Conservation (phyloP, 1,139 yeast species). For the Eremothecium sinecaudum region DNA sequence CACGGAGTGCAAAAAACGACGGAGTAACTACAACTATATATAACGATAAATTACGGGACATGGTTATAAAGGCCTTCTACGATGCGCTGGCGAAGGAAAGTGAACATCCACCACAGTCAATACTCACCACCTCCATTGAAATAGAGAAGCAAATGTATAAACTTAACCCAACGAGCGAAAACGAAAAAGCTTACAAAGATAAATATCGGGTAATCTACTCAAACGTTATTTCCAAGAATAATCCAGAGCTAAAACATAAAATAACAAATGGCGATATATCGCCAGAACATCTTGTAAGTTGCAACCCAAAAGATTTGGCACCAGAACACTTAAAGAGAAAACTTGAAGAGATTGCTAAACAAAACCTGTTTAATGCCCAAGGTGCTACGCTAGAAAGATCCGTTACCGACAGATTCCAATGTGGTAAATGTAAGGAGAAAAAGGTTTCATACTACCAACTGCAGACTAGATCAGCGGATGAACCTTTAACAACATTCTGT, state of each 20-base stretch:
- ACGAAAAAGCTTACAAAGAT: slow-evolving; percentile 47
- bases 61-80: slow-evolving; percentile 73
- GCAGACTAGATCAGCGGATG: slow-evolving; percentile 98
- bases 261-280: slow-evolving; percentile 56
- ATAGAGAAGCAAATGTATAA: slow-evolving; percentile 58
- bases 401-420: slow-evolving; percentile 89
- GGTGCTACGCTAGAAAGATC: slow-evolving; percentile 98
- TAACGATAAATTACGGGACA: slow-evolving; percentile 72
- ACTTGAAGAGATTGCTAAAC: slow-evolving; percentile 74
- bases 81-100: slow-evolving; percentile 84
- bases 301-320: slow-evolving; percentile 91
- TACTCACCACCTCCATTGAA: slow-evolving; percentile 55
- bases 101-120: slow-evolving; percentile 42
- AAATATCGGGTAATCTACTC: slow-evolving; percentile 75
- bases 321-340: slow-evolving; percentile 82
- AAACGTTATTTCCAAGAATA: slow-evolving; percentile 80
- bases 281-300: slow-evolving; percentile 57
- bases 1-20: slow-evolving; percentile 72
- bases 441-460: slow-evolving; percentile 93
- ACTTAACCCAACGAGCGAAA: slow-evolving; percentile 19
- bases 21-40: slow-evolving; percentile 64
- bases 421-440: slow-evolving; percentile 96
- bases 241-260: slow-evolving; percentile 70
- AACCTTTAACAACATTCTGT: slow-evolving; percentile 94
- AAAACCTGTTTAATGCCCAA: slow-evolving; percentile 91